These are phyloP conservation scores for Neopestalotiopsis rosae DNA, from an alignment of 2,329 filamentous ascomycete species.

Conservation along the genomic window DNA sequence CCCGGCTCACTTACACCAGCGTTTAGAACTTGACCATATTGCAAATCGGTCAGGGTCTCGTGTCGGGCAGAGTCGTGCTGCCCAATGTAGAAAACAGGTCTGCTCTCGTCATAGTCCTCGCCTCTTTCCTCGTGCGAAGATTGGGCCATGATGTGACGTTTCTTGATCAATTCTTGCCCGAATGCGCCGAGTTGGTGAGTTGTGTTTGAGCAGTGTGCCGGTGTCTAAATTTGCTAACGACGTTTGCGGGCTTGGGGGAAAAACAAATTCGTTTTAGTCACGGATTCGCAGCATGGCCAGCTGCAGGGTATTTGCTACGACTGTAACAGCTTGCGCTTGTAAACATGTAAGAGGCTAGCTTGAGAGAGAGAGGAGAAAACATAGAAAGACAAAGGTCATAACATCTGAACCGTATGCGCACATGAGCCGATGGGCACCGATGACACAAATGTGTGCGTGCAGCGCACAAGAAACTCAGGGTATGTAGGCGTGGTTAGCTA, in stretches of 20 bases:
- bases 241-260: not conserved
- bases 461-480: not conserved
- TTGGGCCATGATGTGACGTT: constrained; percentile 28
- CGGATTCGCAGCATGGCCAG: not conserved
- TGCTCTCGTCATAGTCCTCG: constrained; percentile 52
- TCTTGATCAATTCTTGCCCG: not conserved
- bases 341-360: not conserved
- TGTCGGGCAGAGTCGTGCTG: constrained; percentile 73
- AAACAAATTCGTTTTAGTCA: constrained; percentile 3
- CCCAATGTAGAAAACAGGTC: constrained; percentile 69
- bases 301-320: not conserved
- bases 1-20: constrained; percentile 64
- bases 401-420: not conserved
- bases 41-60: constrained; percentile 64
- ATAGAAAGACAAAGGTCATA: not conserved
- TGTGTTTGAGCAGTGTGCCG: constrained; percentile 1
- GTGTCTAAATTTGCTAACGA: not conserved
- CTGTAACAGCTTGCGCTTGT: not conserved
- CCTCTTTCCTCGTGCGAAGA: constrained; percentile 24
- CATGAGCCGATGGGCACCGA: not conserved
- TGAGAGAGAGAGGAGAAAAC: not conserved
- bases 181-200: constrained; percentile 7
- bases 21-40: constrained; percentile 72
- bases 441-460: not conserved
- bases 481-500: not conserved